A percentile compares a stretch with the other conserved stretches of the same genome.
These are phyloP conservation scores for Perkinsus marinus DNA, from an alignment of 169 alveolate species.

Conservation along the genomic window DNA sequence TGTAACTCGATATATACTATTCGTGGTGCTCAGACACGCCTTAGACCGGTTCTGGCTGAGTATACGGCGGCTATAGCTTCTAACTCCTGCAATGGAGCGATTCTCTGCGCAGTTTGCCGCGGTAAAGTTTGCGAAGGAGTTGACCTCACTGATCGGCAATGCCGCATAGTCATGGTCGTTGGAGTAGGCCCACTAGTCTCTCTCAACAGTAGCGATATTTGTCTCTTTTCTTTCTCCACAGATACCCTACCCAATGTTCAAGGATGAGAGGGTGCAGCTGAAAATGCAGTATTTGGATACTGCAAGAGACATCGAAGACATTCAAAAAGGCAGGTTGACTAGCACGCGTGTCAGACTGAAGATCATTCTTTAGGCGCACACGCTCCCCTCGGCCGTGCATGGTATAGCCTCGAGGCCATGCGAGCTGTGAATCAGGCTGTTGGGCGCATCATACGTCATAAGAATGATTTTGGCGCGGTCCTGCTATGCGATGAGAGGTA, in stretches of 20 bases:
- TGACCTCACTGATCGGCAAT: slow-evolving; percentile 76
- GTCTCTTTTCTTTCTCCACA: not conserved
- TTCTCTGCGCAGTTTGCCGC: slow-evolving; percentile 78
- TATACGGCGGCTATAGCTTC: not conserved
- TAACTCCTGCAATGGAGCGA: slow-evolving; percentile 48
- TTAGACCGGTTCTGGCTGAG: not conserved
- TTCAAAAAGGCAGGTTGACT: not conserved
- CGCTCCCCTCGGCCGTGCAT: slow-evolving; percentile 18
- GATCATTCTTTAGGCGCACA: slow-evolving; percentile 31
- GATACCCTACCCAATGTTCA: not conserved
- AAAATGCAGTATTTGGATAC: not conserved
- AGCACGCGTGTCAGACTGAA: too few relatives aligned
- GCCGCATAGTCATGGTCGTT: slow-evolving; percentile 73
- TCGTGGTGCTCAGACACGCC: not conserved
- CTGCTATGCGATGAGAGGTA: slow-evolving; percentile 72
- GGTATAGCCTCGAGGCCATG: slow-evolving; percentile 82
- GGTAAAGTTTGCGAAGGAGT: slow-evolving; percentile 92
- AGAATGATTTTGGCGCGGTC: slow-evolving; percentile 78
- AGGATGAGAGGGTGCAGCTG: not conserved
- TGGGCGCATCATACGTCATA: slow-evolving; percentile 89
- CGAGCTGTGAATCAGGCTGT: slow-evolving; percentile 87
- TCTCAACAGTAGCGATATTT: not conserved
- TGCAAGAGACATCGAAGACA: not conserved
- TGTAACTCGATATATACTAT: not conserved
- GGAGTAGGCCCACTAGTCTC: slow-evolving; percentile 30